Conservation (phyloP, 192 early-diverging fungal species). For the Linnemannia hyalina region DNA sequence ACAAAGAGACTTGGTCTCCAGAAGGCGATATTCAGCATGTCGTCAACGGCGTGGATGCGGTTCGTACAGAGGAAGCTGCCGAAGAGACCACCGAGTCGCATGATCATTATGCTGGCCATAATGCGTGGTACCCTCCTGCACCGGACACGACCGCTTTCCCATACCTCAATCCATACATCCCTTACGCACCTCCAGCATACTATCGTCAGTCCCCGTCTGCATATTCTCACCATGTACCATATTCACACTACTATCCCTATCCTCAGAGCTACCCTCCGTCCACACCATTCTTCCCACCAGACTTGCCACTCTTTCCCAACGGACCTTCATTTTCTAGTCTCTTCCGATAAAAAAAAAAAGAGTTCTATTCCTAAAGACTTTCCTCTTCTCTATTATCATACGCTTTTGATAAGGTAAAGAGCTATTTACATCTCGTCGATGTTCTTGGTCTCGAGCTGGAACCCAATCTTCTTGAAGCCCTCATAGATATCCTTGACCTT, state of each 20-base stretch:
- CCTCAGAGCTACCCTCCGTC: not conserved
- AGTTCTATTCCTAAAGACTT: too few relatives aligned
- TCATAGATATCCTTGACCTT: slow-evolving; percentile 68
- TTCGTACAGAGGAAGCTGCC: not conserved
- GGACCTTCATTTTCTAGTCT: not conserved
- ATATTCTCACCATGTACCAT: not conserved
- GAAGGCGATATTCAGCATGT: not conserved
- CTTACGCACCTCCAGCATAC: not conserved
- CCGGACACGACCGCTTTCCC: not conserved
- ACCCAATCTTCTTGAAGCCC: slow-evolving; percentile 62
- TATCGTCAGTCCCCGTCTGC: not conserved
- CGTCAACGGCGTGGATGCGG: not conserved
- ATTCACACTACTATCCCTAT: not conserved
- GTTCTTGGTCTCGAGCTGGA: slow-evolving; percentile 59
- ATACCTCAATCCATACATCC: not conserved
- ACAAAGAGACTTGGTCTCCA: not conserved
- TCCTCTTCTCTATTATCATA: not conserved
- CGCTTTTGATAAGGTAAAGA: not conserved
- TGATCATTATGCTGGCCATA: not conserved
- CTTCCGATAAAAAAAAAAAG: slow-evolving; percentile 8
- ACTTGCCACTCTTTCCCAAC: slow-evolving; percentile 28
- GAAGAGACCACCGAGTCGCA: not conserved
- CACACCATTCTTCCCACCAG: slow-evolving; percentile 36
- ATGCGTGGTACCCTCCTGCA: not conserved
- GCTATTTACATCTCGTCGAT: slow-evolving; percentile 63